Evolutionary conservation across 1,284 basidiomycete species (phyloP), one percentile per base, ranked within the genome.

Genomic region (Bondarzewia mesenterica): DNA sequence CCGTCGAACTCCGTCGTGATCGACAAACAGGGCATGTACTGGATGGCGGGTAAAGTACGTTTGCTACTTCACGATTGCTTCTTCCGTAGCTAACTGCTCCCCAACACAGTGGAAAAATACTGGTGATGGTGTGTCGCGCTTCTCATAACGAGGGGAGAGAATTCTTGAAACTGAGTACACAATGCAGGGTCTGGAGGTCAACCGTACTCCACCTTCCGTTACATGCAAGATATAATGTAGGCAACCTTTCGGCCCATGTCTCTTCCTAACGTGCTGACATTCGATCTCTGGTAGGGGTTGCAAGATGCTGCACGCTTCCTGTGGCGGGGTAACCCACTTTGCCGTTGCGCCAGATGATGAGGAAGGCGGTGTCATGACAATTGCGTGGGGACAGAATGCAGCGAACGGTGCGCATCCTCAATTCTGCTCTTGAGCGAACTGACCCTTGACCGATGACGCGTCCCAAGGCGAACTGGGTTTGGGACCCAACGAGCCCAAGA

Each of bases 321-420:
- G 83, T 40, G 94, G 94, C 20, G 92, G 92, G 15, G 89, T 93
- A n/a, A 93, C 92, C 0, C 87, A 94, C 58, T 94, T 91, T 71
- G 75, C 85, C 16, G 73, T 88, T 15, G 80, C 83, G 0, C 75
- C 80, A 2, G 82, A 87, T 26, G 79, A 85, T 25, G 87, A 91
- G 38, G 81, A 76, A 6, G 67, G 71, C 15, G 70, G 32, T 14
- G 39, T 79, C 0, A 89, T 93, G 82, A 88, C 89, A 7, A 82
- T 94, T 39, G 82, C 80, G 6, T 95, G 88, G 72, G 92, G 91
- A 2, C 91, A 94, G 62, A 88, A 85, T 50, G 80, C 83, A 18
- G 74, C 79, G 42, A 89, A 90, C 58, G 84, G 82, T 82, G 52
- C 29, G 63, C n/a, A n/a, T n/a, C n/a, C n/a, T n/a, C n/a, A n/a